Percentiles rank a stretch among this genome's conserved stretches.
phyloP scores from a whole-genome alignment of 2,329 filamentous ascomycete species.

The Pleurostoma richardsiae region DNA sequence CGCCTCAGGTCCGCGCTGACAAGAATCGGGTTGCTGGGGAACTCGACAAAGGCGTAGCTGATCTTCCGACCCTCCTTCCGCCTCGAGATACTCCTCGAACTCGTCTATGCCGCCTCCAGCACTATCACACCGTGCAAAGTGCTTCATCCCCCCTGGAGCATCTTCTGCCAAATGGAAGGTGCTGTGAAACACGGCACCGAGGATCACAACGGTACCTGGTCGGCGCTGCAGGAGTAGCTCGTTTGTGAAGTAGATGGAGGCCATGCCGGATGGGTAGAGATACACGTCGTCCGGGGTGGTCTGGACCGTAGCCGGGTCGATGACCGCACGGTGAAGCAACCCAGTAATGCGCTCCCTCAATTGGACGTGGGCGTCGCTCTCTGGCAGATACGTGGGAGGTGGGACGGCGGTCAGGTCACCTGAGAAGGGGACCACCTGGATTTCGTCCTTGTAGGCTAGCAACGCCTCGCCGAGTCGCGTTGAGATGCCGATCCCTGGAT shows the following conservation, averaged over 20 bases:
- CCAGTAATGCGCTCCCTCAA: constrained; percentile 34
- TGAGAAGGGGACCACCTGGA: constrained; percentile 26
- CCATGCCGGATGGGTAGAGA: constrained; percentile 51
- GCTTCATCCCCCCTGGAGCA: constrained; percentile 34
- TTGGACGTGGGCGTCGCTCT: constrained; percentile 27
- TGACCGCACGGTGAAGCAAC: constrained; percentile 34
- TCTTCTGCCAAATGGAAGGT: constrained; percentile 44
- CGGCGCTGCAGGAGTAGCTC: constrained; percentile 27
- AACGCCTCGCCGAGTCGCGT: constrained; percentile 39
- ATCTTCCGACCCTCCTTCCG: constrained; percentile 29
- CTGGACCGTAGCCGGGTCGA: constrained; percentile 17
- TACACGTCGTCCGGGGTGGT: constrained; percentile 38
- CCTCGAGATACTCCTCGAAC: constrained; percentile 39
- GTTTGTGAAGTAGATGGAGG: constrained; percentile 38
- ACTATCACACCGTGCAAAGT: constrained; percentile 38
- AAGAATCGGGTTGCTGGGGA: constrained; percentile 41
- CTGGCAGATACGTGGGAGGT: constrained; percentile 30
- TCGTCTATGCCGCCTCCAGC: constrained; percentile 28
- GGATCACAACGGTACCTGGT: constrained; percentile 29
- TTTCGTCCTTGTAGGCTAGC: constrained; percentile 25
- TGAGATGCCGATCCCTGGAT: constrained; percentile 39
- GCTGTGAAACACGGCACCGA: constrained; percentile 48
- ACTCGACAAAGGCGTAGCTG: constrained; percentile 44
- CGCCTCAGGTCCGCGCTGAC: constrained; percentile 31
- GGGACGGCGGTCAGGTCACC: constrained; percentile 15